Evolutionary conservation across 2,329 filamentous ascomycete genomes (phyloP).

Genomic region (Zymoseptoria passerinii): DNA sequence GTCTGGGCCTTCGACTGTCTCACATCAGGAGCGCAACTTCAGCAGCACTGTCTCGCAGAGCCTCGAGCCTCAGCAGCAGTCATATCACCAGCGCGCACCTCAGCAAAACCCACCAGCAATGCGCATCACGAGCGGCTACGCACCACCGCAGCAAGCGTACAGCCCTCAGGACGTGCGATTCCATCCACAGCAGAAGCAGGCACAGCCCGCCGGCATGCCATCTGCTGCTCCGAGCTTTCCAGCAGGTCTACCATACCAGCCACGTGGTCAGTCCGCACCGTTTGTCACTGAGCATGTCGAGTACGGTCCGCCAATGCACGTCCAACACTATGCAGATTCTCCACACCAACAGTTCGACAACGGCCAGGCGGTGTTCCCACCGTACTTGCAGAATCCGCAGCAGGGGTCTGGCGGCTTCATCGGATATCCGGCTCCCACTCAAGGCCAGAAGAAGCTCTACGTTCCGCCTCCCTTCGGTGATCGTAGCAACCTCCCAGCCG

Average conservation of each 20-base stretch:
- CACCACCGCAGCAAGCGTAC: background rate
- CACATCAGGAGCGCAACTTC: background rate
- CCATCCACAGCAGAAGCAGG: background rate
- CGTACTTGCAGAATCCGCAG: background rate
- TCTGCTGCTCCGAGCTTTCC: background rate
- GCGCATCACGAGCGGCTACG: background rate
- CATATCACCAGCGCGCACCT: background rate
- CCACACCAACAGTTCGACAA: background rate
- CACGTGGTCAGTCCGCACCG: background rate
- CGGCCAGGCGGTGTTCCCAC: background rate
- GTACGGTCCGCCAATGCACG: background rate
- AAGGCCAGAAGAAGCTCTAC: background rate
- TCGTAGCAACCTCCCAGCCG: constrained; percentile 2
- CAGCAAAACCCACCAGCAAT: background rate
- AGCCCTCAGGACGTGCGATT: background rate
- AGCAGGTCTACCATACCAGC: background rate
- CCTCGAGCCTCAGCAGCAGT: background rate
- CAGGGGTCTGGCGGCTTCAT: background rate
- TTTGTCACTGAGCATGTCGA: background rate
- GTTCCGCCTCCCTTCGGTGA: background rate
- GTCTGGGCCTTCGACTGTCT: background rate
- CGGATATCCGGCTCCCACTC: background rate
- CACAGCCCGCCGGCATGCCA: background rate
- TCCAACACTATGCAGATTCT: background rate
- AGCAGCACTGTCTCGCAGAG: background rate